A percentile compares a stretch with the other conserved stretches of the same genome.
Evolutionary conservation across 2,329 filamentous ascomycete species (phyloP).

Genomic region (Neonectria faginata): DNA sequence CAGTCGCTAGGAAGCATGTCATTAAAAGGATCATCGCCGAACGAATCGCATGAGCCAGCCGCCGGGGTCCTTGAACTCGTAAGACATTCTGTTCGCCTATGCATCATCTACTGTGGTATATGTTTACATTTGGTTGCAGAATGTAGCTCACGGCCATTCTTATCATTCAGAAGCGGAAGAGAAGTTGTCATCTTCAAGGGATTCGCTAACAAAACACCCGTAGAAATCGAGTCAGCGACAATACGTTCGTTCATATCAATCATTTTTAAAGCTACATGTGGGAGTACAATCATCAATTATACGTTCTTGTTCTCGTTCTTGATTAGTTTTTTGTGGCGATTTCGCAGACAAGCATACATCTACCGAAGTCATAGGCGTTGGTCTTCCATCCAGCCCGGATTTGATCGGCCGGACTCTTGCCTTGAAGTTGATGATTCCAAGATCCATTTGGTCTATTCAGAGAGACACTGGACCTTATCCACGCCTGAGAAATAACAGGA

Average conservation of each 20-base stretch:
- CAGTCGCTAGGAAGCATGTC: not conserved
- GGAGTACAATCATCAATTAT: conserved; percentile 56
- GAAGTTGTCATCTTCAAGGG: not conserved
- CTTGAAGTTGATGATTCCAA: conserved; percentile 74
- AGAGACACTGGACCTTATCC: conserved; percentile 68
- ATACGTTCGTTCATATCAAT: conserved; percentile 21
- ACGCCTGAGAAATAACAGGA: conserved; percentile 66
- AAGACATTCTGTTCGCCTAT: not conserved
- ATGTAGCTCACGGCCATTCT: not conserved
- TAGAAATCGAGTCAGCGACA: conserved; percentile 24
- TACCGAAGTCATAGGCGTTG: conserved; percentile 63
- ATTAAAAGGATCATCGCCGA: not conserved
- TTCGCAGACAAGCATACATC: conserved; percentile 56
- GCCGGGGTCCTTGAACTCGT: not conserved
- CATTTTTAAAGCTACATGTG: conserved; percentile 45
- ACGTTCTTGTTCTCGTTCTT: conserved; percentile 24
- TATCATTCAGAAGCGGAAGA: not conserved
- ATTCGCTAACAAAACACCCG: not conserved
- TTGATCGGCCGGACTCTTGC: conserved; percentile 69
- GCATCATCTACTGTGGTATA: not conserved
- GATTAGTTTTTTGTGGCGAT: conserved; percentile 30
- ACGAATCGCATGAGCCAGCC: not conserved
- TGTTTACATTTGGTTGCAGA: not conserved
- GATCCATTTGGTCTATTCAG: conserved; percentile 59
- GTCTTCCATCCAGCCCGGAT: conserved; percentile 65